These are phyloP conservation scores for Rhizopogon sp. DNA, from an alignment of 768 basidiomycete species.

Conservation along the genomic window DNA sequence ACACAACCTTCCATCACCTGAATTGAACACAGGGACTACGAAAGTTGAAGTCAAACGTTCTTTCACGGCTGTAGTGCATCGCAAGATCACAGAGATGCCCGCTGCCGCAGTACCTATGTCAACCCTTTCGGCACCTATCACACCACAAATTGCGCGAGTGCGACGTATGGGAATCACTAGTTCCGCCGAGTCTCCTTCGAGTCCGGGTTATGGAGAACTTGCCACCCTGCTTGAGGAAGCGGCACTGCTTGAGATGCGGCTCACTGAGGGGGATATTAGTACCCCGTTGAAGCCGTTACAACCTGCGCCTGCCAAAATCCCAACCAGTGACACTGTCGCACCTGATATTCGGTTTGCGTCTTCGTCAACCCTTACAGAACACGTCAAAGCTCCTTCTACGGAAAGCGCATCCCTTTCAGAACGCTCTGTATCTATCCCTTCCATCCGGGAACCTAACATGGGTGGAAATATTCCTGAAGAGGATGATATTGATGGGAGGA, in stretches of 20 bases:
- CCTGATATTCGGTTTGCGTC: constrained; percentile 15
- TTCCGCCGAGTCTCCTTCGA: constrained; percentile 33
- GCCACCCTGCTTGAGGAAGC: constrained; percentile 52
- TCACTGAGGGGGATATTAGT: constrained; percentile 39
- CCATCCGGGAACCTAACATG: constrained; percentile 22
- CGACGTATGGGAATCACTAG: constrained; percentile 19
- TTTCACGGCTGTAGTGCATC: constrained; percentile 57
- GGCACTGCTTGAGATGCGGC: constrained; percentile 48
- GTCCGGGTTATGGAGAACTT: constrained; percentile 49
- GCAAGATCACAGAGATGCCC: constrained; percentile 40
- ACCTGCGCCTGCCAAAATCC: constrained; percentile 13
- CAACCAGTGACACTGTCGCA: constrained; percentile 21
- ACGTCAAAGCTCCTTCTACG: constrained; percentile 7
- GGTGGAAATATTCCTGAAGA: constrained; percentile 19
- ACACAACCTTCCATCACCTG: constrained; percentile 8
- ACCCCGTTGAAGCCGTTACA: constrained; percentile 4
- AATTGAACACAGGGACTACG: not conserved
- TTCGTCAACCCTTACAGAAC: constrained; percentile 18
- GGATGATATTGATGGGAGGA: constrained; percentile 24
- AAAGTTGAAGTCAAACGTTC: constrained; percentile 16
- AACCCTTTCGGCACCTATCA: constrained; percentile 14
- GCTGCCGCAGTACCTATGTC: constrained; percentile 14
- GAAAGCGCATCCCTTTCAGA: constrained; percentile 18
- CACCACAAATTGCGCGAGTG: constrained; percentile 24
- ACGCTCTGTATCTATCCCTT: constrained; percentile 25